phyloP scores from a whole-genome alignment of 2,329 filamentous ascomycete species.

The Fusarium sp. region DNA sequence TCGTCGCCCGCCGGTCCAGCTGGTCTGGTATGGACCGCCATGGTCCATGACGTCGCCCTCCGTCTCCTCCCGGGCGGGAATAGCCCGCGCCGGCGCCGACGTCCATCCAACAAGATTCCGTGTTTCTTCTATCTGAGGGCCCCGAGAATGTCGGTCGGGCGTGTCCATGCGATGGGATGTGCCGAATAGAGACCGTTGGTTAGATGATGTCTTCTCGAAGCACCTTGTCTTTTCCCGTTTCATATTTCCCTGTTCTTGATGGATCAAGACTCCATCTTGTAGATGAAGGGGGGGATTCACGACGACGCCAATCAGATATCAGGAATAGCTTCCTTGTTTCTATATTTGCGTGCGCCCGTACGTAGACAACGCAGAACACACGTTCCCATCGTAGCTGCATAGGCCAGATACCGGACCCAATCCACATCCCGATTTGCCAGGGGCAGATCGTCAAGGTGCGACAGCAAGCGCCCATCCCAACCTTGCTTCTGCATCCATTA shows the following conservation, averaged over 20 bases:
- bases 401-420: background rate
- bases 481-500: background rate
- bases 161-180: background rate
- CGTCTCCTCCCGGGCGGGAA: background rate
- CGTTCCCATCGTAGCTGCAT: background rate
- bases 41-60: conserved; percentile 2
- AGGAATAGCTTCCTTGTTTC: background rate
- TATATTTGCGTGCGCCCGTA: background rate
- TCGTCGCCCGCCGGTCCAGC: background rate
- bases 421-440: conserved; percentile 9
- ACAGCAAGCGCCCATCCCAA: background rate
- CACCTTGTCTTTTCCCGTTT: conserved; percentile 19
- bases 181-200: background rate
- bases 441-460: conserved; percentile 8
- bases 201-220: background rate
- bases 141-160: conserved; percentile 2
- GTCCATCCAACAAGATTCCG: conserved; percentile 2
- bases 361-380: conserved; percentile 14
- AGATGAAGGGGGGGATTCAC: background rate
- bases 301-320: conserved; percentile 6
- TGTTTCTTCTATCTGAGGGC: background rate
- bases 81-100: conserved; percentile 1
- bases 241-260: conserved; percentile 6
- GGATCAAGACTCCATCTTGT: conserved; percentile 1
- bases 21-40: background rate